Conservation (phyloP, 139 green algal genomes). For the Nannochloris sp. region DNA sequence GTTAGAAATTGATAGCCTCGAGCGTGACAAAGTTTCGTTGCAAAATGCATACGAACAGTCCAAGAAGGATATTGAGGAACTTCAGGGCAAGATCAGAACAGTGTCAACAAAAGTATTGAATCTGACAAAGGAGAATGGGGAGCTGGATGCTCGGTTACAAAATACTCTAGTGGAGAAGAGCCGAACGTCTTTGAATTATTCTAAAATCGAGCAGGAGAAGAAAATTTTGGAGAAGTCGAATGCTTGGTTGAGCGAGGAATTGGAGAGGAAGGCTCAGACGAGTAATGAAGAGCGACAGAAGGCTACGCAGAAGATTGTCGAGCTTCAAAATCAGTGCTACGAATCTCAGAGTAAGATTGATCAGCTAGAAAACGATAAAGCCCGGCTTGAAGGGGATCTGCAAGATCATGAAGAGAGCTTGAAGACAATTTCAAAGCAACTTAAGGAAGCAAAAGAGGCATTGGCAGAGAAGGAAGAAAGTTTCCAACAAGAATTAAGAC, state of each 20-base stretch:
- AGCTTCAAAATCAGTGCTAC: slow-evolving; percentile 27
- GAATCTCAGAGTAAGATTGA: slow-evolving; percentile 22
- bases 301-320: slow-evolving; percentile 21
- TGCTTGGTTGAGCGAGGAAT: slow-evolving; percentile 36
- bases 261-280: slow-evolving; percentile 27
- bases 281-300: slow-evolving; percentile 28
- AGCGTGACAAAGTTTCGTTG: slow-evolving; percentile 28
- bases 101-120: slow-evolving; percentile 23
- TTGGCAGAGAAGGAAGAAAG: slow-evolving; percentile 16
- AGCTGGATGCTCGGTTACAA: slow-evolving; percentile 27
- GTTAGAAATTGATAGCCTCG: slow-evolving; percentile 18
- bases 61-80: slow-evolving; percentile 27
- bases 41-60: slow-evolving; percentile 27
- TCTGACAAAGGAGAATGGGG: slow-evolving; percentile 20
- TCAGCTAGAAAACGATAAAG: slow-evolving; percentile 9
- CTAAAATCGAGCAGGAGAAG: slow-evolving; percentile 38
- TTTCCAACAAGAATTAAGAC: slow-evolving; percentile 37
- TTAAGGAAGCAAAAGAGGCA: slow-evolving; percentile 21
- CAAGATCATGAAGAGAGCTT: slow-evolving; percentile 7
- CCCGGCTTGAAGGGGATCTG: slow-evolving; percentile 14
- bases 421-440: not conserved
- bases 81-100: slow-evolving; percentile 22
- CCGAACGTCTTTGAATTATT: slow-evolving; percentile 13
- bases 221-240: slow-evolving; percentile 38
- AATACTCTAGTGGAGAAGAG: slow-evolving; percentile 22